Evolutionary conservation across 345 rosid species (phyloP), one percentile per base, ranked within the genome.

Genomic region (Lepidium africanum): DNA sequence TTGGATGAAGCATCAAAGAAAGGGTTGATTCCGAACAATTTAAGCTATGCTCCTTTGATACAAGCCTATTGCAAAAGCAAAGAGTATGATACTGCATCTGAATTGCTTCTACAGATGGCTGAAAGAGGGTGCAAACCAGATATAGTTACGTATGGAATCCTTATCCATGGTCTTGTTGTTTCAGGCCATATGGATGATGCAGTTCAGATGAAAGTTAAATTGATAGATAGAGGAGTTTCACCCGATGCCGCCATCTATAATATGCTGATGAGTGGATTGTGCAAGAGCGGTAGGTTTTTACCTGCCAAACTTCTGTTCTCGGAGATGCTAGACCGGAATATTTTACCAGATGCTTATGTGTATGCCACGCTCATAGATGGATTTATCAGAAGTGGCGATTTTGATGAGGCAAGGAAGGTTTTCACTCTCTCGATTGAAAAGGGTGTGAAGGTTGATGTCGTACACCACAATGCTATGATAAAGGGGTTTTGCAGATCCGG

Each of bases 401-500:
- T 93, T 54, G 74, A 79, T 38, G 89, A 80, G 76, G 97, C 97
- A 19, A 83, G 69, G 68, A 77, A 75, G 37, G 65, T 92, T 58
- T 86, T 85, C 50, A 69, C 74, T 71, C 71, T 81, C 47, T 74
- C 90, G 16, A 61, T 83, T 49, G 81, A 64, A 55, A 81, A 88
- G 67, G 83, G 87, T 59, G 69, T 84, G 58, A 77, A 84, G 77
- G 87, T 78, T 53, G 89, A 81, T 74, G 76, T 80, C 8, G 94
- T 88, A 48, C 94, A 81, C 52, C 80, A 81, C 71, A 93, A 93
- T 51, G 82, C 85, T 71, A 81, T 90, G 98, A 88, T 93, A 52
- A 93, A 88, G 79, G 94, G 96, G 67, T 90, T 79, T 74, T 87
- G 98, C 78, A 86, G 85, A 77, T 78, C 68, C 5, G 97, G 98